Conservation (phyloP, 345 rosid genomes). For the Aquilaria yunnanensis region DNA sequence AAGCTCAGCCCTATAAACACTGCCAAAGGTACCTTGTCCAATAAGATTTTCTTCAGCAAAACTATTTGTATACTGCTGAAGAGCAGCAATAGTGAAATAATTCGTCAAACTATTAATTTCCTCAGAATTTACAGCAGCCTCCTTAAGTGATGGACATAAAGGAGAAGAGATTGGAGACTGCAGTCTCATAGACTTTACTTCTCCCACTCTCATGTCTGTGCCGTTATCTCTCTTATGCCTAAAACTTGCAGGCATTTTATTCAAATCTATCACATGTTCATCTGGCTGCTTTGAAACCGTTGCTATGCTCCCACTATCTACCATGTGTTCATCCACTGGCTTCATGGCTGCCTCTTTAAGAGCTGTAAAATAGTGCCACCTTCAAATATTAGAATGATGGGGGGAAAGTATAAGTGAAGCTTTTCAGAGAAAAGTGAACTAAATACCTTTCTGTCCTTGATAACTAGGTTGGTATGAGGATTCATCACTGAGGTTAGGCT, state of each 20-base stretch:
- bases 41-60: constrained; percentile 69
- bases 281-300: constrained; percentile 22
- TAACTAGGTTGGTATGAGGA: constrained; percentile 25
- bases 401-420: neutral
- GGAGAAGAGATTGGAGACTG: constrained; percentile 48
- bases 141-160: constrained; percentile 25
- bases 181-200: constrained; percentile 18
- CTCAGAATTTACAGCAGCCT: constrained; percentile 31
- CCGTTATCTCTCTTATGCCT: constrained; percentile 22
- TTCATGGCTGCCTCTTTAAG: constrained; percentile 33
- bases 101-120: constrained; percentile 31
- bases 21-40: constrained; percentile 75
- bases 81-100: constrained; percentile 62
- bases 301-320: constrained; percentile 30
- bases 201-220: constrained; percentile 10
- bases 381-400: neutral
- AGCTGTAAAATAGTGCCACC: constrained; percentile 31
- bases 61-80: constrained; percentile 77
- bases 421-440: constrained; percentile 1
- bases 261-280: constrained; percentile 28
- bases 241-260: constrained; percentile 25
- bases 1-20: constrained; percentile 71
- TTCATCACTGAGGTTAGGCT: constrained; percentile 25
- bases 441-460: constrained; percentile 43
- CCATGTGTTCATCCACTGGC: constrained; percentile 32